Conservation (phyloP, 495 filamentous ascomycete species). For the Podospora anserina region DNA sequence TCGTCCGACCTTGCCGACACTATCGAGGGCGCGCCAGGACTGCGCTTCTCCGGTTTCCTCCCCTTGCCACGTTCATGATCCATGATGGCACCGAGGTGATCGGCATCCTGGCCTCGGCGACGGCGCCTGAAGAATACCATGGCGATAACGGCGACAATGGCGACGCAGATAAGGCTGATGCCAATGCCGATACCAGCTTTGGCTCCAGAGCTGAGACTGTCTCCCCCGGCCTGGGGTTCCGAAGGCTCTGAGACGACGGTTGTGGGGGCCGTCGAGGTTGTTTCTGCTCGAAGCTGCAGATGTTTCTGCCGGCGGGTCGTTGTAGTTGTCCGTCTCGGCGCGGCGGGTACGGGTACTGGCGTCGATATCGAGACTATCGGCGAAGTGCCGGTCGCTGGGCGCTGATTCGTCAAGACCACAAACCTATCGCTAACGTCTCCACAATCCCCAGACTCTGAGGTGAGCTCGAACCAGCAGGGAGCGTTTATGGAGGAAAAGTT, state of each 20-base stretch:
- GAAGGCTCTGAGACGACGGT: slow-evolving; percentile 13
- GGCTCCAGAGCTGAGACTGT: slow-evolving; percentile 28
- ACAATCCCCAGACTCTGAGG: slow-evolving; percentile 20
- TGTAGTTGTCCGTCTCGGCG: neutral
- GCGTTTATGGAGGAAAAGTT: slow-evolving; percentile 25
- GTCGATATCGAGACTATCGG: slow-evolving; percentile 8
- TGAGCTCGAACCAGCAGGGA: slow-evolving; percentile 33
- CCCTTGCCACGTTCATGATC: slow-evolving; percentile 27
- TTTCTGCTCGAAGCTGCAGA: neutral
- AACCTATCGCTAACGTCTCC: slow-evolving; percentile 21
- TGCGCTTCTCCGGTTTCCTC: slow-evolving; percentile 25
- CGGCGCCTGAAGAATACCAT: slow-evolving; percentile 29
- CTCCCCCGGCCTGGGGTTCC: slow-evolving; percentile 10
- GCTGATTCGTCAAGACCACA: slow-evolving; percentile 10
- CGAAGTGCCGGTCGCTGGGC: slow-evolving; percentile 14
- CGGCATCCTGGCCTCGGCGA: slow-evolving; percentile 19
- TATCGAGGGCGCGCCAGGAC: slow-evolving; percentile 18
- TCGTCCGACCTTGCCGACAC: slow-evolving; percentile 25
- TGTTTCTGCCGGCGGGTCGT: neutral
- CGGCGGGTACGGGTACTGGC: neutral
- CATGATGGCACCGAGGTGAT: slow-evolving; percentile 21
- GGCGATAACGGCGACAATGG: slow-evolving; percentile 30
- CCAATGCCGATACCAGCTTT: slow-evolving; percentile 29
- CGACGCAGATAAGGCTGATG: slow-evolving; percentile 22
- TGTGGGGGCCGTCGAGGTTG: slow-evolving; percentile 8